Conservation (phyloP, 1,284 basidiomycete species). For the Trichosporon faecale region DNA sequence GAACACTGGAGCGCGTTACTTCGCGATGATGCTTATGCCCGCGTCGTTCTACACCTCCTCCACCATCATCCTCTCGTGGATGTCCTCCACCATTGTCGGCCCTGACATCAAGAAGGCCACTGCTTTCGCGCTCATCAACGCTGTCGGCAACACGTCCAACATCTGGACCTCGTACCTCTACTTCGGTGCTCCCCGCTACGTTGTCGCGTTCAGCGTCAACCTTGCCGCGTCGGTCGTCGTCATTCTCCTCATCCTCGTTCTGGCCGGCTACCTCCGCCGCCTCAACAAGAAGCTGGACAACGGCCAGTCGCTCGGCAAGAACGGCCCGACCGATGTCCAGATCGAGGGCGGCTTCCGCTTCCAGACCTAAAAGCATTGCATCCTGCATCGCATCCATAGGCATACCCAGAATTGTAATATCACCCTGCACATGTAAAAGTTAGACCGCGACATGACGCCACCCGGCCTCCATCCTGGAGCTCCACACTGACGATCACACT, state of each 20-base stretch:
- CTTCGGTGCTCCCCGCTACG: conserved; percentile 38
- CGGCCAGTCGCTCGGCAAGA: conserved; percentile 38
- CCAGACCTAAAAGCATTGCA: conserved; percentile 40
- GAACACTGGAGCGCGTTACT: conserved; percentile 43
- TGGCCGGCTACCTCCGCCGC: conserved; percentile 38
- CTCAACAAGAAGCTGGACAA: conserved; percentile 47
- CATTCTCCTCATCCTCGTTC: conserved; percentile 32
- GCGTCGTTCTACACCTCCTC: conserved; percentile 35
- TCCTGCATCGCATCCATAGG: background rate
- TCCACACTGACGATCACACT: background rate
- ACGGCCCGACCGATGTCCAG: conserved; percentile 43
- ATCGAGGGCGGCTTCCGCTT: conserved; percentile 46
- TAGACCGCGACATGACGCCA: background rate
- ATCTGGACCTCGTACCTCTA: conserved; percentile 36
- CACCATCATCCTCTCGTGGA: conserved; percentile 35
- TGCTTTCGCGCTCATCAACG: conserved; percentile 38
- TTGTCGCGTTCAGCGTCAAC: conserved; percentile 45
- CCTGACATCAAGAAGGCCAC: conserved; percentile 37
- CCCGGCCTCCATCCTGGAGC: background rate
- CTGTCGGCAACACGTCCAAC: conserved; percentile 28
- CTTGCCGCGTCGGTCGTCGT: conserved; percentile 45
- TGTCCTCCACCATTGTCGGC: conserved; percentile 32
- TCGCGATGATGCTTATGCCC: conserved; percentile 38
- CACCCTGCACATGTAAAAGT: background rate
- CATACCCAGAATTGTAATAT: background rate